Evolutionary conservation across 768 basidiomycete species (phyloP), one percentile per base, ranked within the genome.

Genomic region (Lactarius indigo): DNA sequence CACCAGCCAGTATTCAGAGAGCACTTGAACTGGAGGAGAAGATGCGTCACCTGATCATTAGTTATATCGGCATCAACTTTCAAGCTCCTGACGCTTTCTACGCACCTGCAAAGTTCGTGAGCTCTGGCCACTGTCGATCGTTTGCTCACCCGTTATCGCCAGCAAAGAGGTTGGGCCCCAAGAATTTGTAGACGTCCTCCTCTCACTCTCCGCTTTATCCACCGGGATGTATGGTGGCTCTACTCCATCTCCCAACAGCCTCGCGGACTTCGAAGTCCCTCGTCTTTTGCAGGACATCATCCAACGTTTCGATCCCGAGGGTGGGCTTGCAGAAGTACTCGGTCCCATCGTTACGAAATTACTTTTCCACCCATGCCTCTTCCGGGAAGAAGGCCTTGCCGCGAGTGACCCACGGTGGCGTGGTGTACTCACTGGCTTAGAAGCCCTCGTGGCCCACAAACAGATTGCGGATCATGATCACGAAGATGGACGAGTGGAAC

Each of bases 61-160:
- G 90, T 64, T 97, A 97, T 78, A 85, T 89, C 13, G 96, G 95
- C 6, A 82, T 98, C 57, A 90, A 85, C 28, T 79, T 99, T 12
- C 94, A 96, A 77, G 95, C 96, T 66, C 92, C 96, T 1, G 88
- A 87, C 44, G 96, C 98, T 90, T 98, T 99, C 71, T 91, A 94
- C 57, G 93, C 97, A 71, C 96, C 95, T 12, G 63, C 77, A 61
- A 84, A 86, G 94, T 92, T 76, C 66, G 84, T 79, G 30, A 57
- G 39, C 26, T 18, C 18, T 31, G 63, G 9, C 35, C 64, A 47
- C 63, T 56, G 37, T 54, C 28, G 18, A 37, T 26, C 15, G 13
- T 26, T 67, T 61, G 59, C 56, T 57, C 50, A 39, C 31, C 17
- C 31, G 12, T 30, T 52, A 10, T 30, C 30, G 18, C 41, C 64